These are phyloP conservation scores for Coemansia sp. DNA, from an alignment of 192 early-diverging fungal genomes.

Conservation along the genomic window DNA sequence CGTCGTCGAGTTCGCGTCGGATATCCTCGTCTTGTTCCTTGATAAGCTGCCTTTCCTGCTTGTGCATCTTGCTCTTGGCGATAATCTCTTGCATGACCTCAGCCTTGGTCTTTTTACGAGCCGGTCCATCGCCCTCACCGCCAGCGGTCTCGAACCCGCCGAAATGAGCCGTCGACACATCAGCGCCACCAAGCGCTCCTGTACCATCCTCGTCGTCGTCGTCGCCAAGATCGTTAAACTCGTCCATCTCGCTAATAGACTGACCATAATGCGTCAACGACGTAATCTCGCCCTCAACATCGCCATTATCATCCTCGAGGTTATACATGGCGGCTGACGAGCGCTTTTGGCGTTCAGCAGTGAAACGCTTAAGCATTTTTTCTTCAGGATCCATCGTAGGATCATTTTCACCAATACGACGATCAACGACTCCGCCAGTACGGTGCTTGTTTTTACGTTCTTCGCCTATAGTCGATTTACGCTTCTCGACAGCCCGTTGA, in stretches of 20 bases:
- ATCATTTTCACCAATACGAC: slow-evolving; percentile 93
- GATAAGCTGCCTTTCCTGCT: slow-evolving; percentile 86
- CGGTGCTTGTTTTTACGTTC: slow-evolving; percentile 75
- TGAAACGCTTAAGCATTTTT: slow-evolving; percentile 94
- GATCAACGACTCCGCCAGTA: slow-evolving; percentile 81
- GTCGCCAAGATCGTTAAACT: slow-evolving; percentile 72
- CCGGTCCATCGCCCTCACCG: slow-evolving; percentile 44
- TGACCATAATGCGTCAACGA: slow-evolving; percentile 95
- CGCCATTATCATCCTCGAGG: slow-evolving; percentile 70
- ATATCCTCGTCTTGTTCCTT: slow-evolving; percentile 87
- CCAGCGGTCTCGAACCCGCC: slow-evolving; percentile 75
- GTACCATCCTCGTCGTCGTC: slow-evolving; percentile 62
- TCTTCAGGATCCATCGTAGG: slow-evolving; percentile 89
- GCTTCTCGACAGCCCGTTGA: slow-evolving; percentile 83
- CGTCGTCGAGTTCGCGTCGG: slow-evolving; percentile 84
- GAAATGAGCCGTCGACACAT: slow-evolving; percentile 80
- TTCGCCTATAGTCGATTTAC: slow-evolving; percentile 81
- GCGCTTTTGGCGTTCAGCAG: slow-evolving; percentile 74
- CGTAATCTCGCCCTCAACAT: slow-evolving; percentile 58
- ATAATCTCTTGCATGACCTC: slow-evolving; percentile 99
- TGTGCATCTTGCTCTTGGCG: slow-evolving; percentile 95
- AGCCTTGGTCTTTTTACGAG: slow-evolving; percentile 78
- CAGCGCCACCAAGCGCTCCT: slow-evolving; percentile 66
- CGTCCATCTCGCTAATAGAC: slow-evolving; percentile 81
- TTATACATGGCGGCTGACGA: slow-evolving; percentile 66